Evolutionary conservation across 2,329 filamentous ascomycete genomes (phyloP).

Genomic region (Pestalotiopsis sp.): DNA sequence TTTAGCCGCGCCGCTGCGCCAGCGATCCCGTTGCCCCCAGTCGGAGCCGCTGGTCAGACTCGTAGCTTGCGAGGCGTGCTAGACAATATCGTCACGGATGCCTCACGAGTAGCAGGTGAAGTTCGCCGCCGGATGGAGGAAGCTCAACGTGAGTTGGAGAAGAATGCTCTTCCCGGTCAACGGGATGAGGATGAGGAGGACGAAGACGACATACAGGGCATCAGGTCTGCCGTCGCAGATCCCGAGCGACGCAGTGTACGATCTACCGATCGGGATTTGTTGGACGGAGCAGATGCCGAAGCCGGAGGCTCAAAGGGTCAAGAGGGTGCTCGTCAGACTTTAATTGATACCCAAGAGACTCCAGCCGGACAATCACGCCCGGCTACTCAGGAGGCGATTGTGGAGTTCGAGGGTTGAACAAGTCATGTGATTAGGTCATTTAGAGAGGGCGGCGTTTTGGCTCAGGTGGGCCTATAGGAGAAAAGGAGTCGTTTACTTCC

Average conservation of each 20-base stretch:
- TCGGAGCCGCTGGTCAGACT: constrained; percentile 48
- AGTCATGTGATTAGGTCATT: neutral
- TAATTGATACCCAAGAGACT: constrained; percentile 26
- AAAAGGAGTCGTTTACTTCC: constrained; percentile 7
- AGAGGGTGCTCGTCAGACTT: constrained; percentile 28
- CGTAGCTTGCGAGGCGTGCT: constrained; percentile 86
- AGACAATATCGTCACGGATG: constrained; percentile 96
- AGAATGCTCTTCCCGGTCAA: constrained; percentile 68
- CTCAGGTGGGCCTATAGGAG: neutral
- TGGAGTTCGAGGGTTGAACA: constrained; percentile 46
- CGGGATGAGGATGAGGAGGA: constrained; percentile 69
- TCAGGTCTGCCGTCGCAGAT: constrained; percentile 43
- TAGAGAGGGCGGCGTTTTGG: constrained; percentile 7
- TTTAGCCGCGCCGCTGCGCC: constrained; percentile 47
- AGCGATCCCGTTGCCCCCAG: constrained; percentile 39
- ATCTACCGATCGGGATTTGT: constrained; percentile 67
- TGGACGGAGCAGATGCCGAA: constrained; percentile 74
- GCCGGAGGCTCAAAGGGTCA: constrained; percentile 48
- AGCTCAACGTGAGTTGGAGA: constrained; percentile 87
- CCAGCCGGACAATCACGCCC: constrained; percentile 21
- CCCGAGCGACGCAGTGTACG: constrained; percentile 63
- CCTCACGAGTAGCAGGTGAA: constrained; percentile 92
- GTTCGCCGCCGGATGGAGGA: constrained; percentile 93
- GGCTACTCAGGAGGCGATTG: constrained; percentile 35
- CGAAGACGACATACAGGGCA: constrained; percentile 56